A percentile compares a stretch with the other conserved stretches of the same genome.
Conservation (phyloP, 2,329 filamentous ascomycete species). For the Ceratocystis variospora region DNA sequence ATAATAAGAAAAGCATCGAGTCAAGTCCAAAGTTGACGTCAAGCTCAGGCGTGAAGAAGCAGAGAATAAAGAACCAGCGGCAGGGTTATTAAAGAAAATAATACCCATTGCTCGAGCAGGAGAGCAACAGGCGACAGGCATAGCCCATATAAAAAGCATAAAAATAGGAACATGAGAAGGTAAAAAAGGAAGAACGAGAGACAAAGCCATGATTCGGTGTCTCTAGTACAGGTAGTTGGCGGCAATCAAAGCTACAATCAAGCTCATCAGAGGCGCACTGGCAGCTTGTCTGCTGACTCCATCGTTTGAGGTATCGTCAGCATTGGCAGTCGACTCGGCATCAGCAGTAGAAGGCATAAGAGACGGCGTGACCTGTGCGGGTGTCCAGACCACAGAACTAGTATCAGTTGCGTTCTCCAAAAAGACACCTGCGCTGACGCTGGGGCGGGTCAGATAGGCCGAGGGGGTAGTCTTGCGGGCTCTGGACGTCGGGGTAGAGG, state of each 20-base stretch:
- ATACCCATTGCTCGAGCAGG: background rate
- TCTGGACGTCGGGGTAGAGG: conserved; percentile 20
- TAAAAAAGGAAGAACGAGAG: conserved; percentile 14
- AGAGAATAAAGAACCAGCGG: background rate
- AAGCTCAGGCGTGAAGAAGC: conserved; percentile 2
- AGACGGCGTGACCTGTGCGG: conserved; percentile 7
- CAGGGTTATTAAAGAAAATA: conserved; percentile 10
- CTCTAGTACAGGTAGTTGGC: conserved; percentile 36
- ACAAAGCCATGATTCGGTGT: background rate
- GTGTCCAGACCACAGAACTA: conserved; percentile 13
- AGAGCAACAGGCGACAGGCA: background rate
- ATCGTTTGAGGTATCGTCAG: conserved; percentile 27
- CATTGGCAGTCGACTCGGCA: conserved; percentile 6
- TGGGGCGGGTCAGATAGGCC: conserved; percentile 21
- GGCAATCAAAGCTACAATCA: conserved; percentile 43
- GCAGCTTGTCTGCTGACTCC: conserved; percentile 33
- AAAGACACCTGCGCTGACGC: conserved; percentile 37
- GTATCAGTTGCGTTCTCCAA: conserved; percentile 35
- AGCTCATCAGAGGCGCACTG: conserved; percentile 38
- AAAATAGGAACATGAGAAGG: conserved; percentile 15
- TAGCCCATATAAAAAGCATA: background rate
- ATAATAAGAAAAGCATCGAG: conserved; percentile 9
- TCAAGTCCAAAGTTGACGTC: conserved; percentile 21
- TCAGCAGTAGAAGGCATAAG: background rate
- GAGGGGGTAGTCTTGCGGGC: conserved; percentile 20